These are phyloP conservation scores for Phragmites australis DNA, from an alignment of 176 grass and related monocot species.

Conservation along the genomic window DNA sequence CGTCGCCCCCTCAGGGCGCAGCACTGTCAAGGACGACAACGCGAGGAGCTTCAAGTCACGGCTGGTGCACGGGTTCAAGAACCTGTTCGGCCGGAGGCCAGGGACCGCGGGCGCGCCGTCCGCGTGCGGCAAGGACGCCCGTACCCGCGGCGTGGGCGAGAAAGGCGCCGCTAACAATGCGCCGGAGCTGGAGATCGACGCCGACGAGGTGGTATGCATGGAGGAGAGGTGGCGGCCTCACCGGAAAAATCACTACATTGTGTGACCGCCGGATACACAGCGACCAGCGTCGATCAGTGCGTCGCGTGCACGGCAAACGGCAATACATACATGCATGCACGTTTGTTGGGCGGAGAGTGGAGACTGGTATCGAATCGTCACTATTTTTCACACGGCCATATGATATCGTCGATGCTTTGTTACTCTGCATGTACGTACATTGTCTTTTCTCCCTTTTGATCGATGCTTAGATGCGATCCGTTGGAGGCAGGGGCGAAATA, in stretches of 20 bases:
- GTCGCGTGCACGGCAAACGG: not conserved
- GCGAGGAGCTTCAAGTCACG: constrained; percentile 51
- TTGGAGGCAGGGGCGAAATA: too few species aligned
- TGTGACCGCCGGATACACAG: constrained; percentile 19
- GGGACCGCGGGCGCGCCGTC: constrained; percentile 12
- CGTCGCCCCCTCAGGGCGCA: constrained; percentile 17
- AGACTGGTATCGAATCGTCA: not conserved
- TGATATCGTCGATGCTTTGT: constrained; percentile 1
- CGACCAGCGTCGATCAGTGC: not conserved
- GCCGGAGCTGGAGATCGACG: not conserved
- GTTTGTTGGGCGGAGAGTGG: not conserved
- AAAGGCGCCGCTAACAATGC: not conserved
- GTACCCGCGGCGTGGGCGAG: not conserved
- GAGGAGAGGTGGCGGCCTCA: constrained; percentile 44
- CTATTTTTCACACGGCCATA: constrained; percentile 11
- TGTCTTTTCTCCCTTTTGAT: not conserved
- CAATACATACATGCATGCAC: not conserved
- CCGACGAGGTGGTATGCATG: constrained; percentile 22
- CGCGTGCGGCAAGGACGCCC: constrained; percentile 23
- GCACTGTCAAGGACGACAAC: constrained; percentile 17
- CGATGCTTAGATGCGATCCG: too few species aligned
- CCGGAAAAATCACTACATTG: constrained; percentile 38
- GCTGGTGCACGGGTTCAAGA: constrained; percentile 79
- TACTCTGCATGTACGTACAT: not conserved
- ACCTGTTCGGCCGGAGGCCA: constrained; percentile 55